phyloP scores from a whole-genome alignment of 202 grass and related monocot species.

The Zizania palustris region DNA sequence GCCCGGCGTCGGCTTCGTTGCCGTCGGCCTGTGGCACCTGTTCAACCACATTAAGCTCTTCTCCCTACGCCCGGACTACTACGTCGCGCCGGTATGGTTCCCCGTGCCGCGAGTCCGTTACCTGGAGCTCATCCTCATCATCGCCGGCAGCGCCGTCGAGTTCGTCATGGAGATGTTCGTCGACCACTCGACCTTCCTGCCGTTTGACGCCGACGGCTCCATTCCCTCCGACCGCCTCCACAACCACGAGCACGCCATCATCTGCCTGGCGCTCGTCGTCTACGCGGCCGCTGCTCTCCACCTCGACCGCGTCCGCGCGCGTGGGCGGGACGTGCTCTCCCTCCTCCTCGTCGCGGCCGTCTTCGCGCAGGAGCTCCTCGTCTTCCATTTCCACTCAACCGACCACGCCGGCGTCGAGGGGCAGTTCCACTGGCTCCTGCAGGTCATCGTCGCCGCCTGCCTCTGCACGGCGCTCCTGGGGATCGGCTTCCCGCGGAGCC shows the following conservation, averaged over 20 bases:
- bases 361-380: conserved; percentile 76
- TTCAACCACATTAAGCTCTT: conserved; percentile 64
- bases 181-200: conserved; percentile 58
- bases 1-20: conserved; percentile 58
- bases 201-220: conserved; percentile 66
- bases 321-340: conserved; percentile 29
- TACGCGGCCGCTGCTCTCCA: conserved; percentile 56
- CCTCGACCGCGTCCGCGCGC: conserved; percentile 52
- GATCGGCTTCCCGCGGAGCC: conserved; percentile 55
- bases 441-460: conserved; percentile 60
- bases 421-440: conserved; percentile 67
- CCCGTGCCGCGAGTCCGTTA: conserved; percentile 47
- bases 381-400: conserved; percentile 80
- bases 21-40: conserved; percentile 73
- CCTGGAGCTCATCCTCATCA: conserved; percentile 61
- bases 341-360: conserved; percentile 47
- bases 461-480: conserved; percentile 54
- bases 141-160: conserved; percentile 55
- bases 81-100: conserved; percentile 70
- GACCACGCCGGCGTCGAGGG: conserved; percentile 68
- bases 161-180: conserved; percentile 68
- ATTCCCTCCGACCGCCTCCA: conserved; percentile 69
- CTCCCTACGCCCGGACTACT: conserved; percentile 49
- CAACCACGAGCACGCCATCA: conserved; percentile 81
- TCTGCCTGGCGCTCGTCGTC: conserved; percentile 57